Evolutionary conservation across 768 basidiomycete genomes (phyloP).

Genomic region (Tubosaeta brunneosetosa): DNA sequence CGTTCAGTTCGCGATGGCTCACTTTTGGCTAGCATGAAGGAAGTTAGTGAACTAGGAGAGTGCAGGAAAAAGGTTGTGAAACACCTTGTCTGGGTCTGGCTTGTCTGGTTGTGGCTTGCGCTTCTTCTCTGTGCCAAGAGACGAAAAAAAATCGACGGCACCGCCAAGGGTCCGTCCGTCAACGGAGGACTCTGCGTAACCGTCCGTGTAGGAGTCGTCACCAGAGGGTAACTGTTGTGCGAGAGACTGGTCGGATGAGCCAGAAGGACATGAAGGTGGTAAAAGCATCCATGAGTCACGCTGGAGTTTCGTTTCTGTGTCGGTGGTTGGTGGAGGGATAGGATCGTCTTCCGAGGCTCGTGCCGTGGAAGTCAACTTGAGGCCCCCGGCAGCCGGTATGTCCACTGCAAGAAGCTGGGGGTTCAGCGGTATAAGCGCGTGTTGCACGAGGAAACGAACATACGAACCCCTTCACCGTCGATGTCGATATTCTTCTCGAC

Average conservation of each 20-base stretch:
- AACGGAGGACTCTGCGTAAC: conserved; percentile 50
- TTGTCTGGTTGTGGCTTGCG: conserved; percentile 55
- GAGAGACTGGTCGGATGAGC: conserved; percentile 27
- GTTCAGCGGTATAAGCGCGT: conserved; percentile 5
- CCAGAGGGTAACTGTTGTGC: conserved; percentile 23
- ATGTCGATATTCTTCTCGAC: conserved; percentile 82
- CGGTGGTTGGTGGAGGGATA: conserved; percentile 41
- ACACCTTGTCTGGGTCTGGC: conserved; percentile 71
- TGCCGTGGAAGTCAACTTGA: conserved; percentile 64
- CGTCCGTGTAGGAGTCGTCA: conserved; percentile 59
- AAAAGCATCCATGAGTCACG: conserved; percentile 90
- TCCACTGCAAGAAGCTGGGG: conserved; percentile 58
- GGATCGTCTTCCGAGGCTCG: conserved; percentile 41
- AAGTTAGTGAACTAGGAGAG: conserved; percentile 2
- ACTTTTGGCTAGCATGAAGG: conserved; percentile 46
- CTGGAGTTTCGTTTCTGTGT: conserved; percentile 47
- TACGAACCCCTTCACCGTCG: conserved; percentile 67
- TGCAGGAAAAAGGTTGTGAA: not conserved
- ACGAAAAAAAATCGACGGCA: conserved; percentile 85
- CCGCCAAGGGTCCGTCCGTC: conserved; percentile 48
- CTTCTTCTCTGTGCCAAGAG: conserved; percentile 75
- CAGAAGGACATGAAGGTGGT: conserved; percentile 34
- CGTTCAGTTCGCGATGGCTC: conserved; percentile 61
- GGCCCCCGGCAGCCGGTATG: conserved; percentile 71
- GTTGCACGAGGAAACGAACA: not conserved